Evolutionary conservation across 495 filamentous ascomycete genomes (phyloP).

Genomic region (Staphylotrichum tortipilum): DNA sequence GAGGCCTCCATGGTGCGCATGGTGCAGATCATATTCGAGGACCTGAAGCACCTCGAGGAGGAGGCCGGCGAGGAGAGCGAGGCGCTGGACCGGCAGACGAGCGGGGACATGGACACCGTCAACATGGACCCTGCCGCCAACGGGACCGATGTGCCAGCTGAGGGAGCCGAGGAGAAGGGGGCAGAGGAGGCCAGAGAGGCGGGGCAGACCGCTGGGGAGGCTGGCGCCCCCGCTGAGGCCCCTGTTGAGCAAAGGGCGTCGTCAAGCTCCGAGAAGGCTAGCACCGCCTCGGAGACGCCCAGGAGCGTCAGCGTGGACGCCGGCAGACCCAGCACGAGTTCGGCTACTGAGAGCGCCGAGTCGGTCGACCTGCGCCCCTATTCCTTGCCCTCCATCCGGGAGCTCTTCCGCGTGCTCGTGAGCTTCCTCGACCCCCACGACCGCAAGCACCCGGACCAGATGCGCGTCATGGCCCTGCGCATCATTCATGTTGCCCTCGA

Average conservation of each 20-base stretch:
- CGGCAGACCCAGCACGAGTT: slow-evolving; percentile 24
- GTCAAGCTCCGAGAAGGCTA: slow-evolving; percentile 33
- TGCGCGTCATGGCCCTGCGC: slow-evolving; percentile 92
- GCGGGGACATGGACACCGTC: slow-evolving; percentile 60
- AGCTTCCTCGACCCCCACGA: slow-evolving; percentile 91
- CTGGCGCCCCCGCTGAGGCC: slow-evolving; percentile 33
- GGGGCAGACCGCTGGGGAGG: slow-evolving; percentile 18
- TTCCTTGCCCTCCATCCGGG: slow-evolving; percentile 83
- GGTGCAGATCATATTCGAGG: slow-evolving; percentile 95
- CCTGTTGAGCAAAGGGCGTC: slow-evolving; percentile 40
- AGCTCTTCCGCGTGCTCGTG: slow-evolving; percentile 91
- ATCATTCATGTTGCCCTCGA: slow-evolving; percentile 98
- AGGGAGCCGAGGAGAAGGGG: slow-evolving; percentile 13
- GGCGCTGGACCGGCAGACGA: slow-evolving; percentile 50
- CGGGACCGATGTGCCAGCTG: slow-evolving; percentile 44
- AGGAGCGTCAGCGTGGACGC: slow-evolving; percentile 11
- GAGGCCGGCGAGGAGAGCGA: slow-evolving; percentile 53
- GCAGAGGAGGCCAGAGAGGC: slow-evolving; percentile 17
- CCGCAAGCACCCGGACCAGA: slow-evolving; percentile 80
- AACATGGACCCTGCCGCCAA: slow-evolving; percentile 89
- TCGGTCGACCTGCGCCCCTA: slow-evolving; percentile 70
- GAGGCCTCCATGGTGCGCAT: slow-evolving; percentile 98
- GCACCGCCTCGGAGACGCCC: slow-evolving; percentile 17
- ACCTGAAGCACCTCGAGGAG: slow-evolving; percentile 76
- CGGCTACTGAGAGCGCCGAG: slow-evolving; percentile 32